phyloP scores from a whole-genome alignment of 805 yeast species.

The Lipomyces sp. region DNA sequence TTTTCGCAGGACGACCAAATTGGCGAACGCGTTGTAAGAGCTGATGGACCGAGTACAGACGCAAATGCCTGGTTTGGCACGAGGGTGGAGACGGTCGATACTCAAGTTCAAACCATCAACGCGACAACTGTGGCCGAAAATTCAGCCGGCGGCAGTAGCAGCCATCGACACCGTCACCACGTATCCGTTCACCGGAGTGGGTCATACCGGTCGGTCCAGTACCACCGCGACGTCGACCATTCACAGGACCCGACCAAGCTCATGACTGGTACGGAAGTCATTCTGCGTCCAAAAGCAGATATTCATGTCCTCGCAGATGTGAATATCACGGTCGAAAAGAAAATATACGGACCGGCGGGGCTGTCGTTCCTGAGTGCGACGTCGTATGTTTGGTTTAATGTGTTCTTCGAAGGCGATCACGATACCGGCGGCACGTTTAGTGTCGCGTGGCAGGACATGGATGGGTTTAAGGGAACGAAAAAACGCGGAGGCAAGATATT shows the following conservation, averaged over 20 bases:
- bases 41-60: not conserved
- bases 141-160: conserved; percentile 16
- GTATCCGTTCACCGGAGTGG: conserved; percentile 20
- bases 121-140: not conserved
- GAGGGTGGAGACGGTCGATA: not conserved
- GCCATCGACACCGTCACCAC: conserved; percentile 1
- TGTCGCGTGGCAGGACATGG: conserved; percentile 58
- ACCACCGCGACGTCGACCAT: not conserved
- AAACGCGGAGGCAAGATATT: conserved; percentile 59
- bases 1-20: conserved; percentile 27
- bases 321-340: conserved; percentile 33
- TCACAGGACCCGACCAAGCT: not conserved
- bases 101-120: not conserved
- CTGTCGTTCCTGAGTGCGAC: conserved; percentile 35
- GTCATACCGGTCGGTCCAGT: conserved; percentile 10
- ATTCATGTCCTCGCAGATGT: conserved; percentile 38
- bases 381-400: conserved; percentile 53
- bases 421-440: conserved; percentile 39
- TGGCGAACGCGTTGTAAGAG: conserved; percentile 4
- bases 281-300: conserved; percentile 30
- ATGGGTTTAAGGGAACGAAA: conserved; percentile 69
- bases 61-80: not conserved
- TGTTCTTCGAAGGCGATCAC: conserved; percentile 50
- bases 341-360: conserved; percentile 33
- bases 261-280: conserved; percentile 19